Evolutionary conservation across 345 rosid genomes (phyloP).

Genomic region (Camelina sativa): DNA sequence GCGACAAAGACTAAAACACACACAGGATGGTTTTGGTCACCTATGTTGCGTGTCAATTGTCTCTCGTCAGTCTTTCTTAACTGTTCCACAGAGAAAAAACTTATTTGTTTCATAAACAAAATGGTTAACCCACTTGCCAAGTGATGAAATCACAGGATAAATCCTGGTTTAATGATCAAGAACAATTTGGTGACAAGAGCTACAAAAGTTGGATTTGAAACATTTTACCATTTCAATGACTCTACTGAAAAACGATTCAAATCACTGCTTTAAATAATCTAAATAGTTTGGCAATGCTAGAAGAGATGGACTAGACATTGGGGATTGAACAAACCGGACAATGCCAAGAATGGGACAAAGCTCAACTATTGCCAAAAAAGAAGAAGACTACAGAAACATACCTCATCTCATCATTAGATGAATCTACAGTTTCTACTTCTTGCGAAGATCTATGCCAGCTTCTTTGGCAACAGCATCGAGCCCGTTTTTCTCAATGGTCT

Average conservation of each 20-base stretch:
- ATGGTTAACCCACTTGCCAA: conserved; percentile 13
- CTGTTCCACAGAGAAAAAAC: conserved; percentile 10
- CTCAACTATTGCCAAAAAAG: neutral
- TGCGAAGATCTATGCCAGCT: conserved; percentile 77
- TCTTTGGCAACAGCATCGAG: conserved; percentile 87
- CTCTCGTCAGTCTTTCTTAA: conserved; percentile 14
- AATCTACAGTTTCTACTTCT: conserved; percentile 30
- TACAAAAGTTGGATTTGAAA: neutral
- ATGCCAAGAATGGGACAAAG: neutral
- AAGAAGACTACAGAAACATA: neutral
- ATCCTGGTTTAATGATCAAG: neutral
- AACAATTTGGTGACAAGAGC: neutral
- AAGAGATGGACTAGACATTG: neutral
- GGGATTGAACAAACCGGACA: neutral
- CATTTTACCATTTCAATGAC: conserved; percentile 1
- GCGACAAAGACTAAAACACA: conserved; percentile 32
- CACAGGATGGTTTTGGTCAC: conserved; percentile 27
- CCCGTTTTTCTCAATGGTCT: conserved; percentile 89
- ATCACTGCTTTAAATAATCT: neutral
- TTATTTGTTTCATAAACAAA: conserved; percentile 13
- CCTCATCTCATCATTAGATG: neutral
- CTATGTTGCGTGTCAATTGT: conserved; percentile 14
- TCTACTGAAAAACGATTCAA: conserved; percentile 1
- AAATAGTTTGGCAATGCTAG: neutral
- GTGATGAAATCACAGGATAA: conserved; percentile 7